Evolutionary conservation across 2,329 filamentous ascomycete genomes (phyloP).

Genomic region (Colletotrichum lini): DNA sequence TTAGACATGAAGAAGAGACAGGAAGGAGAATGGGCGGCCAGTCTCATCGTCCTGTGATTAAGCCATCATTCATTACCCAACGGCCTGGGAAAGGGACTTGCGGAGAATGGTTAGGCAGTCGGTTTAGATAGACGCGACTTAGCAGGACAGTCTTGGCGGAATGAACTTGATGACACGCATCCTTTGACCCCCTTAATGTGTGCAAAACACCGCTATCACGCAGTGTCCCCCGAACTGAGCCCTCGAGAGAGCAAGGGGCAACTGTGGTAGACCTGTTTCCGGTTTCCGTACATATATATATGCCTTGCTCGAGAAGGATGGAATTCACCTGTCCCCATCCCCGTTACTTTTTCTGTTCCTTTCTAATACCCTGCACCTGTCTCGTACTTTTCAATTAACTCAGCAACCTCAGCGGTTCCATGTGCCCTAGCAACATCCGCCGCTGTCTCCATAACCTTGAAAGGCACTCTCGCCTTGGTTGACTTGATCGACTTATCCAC

Average conservation of each 20-base stretch:
- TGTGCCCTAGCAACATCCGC: slow-evolving; percentile 30
- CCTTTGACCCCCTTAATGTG: not conserved
- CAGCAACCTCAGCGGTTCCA: slow-evolving; percentile 13
- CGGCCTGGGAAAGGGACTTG: not conserved
- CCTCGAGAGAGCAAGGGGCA: not conserved
- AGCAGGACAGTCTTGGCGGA: not conserved
- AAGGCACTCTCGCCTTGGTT: slow-evolving; percentile 11
- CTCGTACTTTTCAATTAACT: slow-evolving; percentile 17
- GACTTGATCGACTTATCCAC: slow-evolving; percentile 20
- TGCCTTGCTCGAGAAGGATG: not conserved
- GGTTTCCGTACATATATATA: no score
- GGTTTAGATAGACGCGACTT: slow-evolving; percentile 10
- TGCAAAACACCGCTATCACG: no score
- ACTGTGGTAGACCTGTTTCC: no score
- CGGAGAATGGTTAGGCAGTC: not conserved
- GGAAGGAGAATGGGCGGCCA: not conserved
- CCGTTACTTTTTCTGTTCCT: not conserved
- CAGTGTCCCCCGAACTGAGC: no score
- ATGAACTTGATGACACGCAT: slow-evolving; percentile 2
- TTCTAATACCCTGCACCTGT: not conserved
- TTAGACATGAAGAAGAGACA: not conserved
- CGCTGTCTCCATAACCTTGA: slow-evolving; percentile 27
- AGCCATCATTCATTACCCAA: not conserved
- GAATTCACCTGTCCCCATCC: no score
- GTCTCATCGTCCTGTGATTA: not conserved